Evolutionary conservation across 768 basidiomycete genomes (phyloP), one percentile per base, ranked within the genome.

Genomic region (Suillus occidentalis): DNA sequence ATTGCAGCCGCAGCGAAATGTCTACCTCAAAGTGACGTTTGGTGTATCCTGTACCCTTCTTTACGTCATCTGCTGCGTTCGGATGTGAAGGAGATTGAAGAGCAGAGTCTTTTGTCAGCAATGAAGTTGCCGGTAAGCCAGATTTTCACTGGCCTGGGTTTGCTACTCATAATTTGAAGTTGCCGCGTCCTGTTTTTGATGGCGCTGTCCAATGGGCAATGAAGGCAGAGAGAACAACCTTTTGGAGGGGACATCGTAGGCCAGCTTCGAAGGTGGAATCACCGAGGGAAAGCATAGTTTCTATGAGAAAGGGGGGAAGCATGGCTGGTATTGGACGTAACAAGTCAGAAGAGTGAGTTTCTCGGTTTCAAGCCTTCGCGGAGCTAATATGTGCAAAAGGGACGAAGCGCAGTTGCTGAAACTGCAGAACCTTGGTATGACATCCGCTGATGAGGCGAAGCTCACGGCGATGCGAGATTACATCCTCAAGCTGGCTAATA

Each of bases 11-110:
- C 94, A 10, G 89, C 91, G 2, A 87, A 89, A 50, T 89, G 92
- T 67, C 84, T 99, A 7, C 91, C 91, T 0, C 76, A 82, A 3
- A 95, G 94, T 61, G 97, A 99, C 72, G 89, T 94, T 25, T 99
- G 97, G 97, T 98, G 95, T 71, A 97, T 99, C 49, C 76, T 99
- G 10, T 99, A 99, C 69, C 97, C 97, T 0, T 92, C 91, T 0
- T 77, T 99, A 49, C 85, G 92, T 55, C 90, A 95, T 70, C 88
- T 95, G 65, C 80, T 99, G 45, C 90, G 89, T 64, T 92, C 89
- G 2, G 97, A 99, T 69, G 81, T 98, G 25, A 83, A 82, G 2
- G 82, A 83, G 8, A 85, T 98, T 56, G 86, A 91, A 58, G 93
- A 92, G 65, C 82, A 83, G 60, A 88, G 85, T 53, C 71, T 99